A percentile compares a stretch with the other conserved stretches of the same genome.
phyloP scores from a whole-genome alignment of 75 land plant genomes.

The Adiantum capillusveneris region DNA sequence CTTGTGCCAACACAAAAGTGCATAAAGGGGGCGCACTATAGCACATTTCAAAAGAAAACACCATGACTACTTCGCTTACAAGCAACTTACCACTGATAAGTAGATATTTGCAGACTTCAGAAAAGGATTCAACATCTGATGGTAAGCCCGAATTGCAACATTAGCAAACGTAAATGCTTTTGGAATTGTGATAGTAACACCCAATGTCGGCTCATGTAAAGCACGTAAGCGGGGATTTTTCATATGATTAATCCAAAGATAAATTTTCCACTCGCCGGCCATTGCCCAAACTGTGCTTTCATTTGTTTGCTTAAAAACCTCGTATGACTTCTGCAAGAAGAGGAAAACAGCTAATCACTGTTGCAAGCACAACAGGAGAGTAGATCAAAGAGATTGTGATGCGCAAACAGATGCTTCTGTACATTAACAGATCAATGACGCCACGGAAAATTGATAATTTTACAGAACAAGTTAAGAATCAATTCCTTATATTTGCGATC shows the following conservation, averaged over 20 bases:
- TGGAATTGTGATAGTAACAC: conserved; percentile 16
- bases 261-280: conserved; percentile 29
- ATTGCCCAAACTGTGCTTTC: conserved; percentile 15
- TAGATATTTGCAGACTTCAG: conserved; percentile 15
- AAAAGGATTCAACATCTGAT: conserved; percentile 23
- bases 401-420: too few species aligned
- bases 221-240: conserved; percentile 30
- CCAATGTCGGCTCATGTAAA: conserved; percentile 21
- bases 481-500: too few species aligned
- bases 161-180: conserved; percentile 30
- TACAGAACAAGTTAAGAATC: too few species aligned
- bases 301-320: conserved; percentile 14
- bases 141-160: conserved; percentile 30
- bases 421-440: too few species aligned
- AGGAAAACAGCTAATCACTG: too few species aligned
- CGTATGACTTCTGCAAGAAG: conserved; percentile 22
- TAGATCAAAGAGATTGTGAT: too few species aligned
- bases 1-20: too few species aligned
- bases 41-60: too few species aligned
- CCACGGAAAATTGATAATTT: too few species aligned
- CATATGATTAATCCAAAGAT: conserved; percentile 30
- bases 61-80: too few species aligned
- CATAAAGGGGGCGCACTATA: too few species aligned
- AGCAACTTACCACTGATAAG: conserved; percentile 21
- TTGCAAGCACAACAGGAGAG: too few species aligned